phyloP scores from a whole-genome alignment of 352 stramenopile genomes.

The Phytophthora kernoviae region DNA sequence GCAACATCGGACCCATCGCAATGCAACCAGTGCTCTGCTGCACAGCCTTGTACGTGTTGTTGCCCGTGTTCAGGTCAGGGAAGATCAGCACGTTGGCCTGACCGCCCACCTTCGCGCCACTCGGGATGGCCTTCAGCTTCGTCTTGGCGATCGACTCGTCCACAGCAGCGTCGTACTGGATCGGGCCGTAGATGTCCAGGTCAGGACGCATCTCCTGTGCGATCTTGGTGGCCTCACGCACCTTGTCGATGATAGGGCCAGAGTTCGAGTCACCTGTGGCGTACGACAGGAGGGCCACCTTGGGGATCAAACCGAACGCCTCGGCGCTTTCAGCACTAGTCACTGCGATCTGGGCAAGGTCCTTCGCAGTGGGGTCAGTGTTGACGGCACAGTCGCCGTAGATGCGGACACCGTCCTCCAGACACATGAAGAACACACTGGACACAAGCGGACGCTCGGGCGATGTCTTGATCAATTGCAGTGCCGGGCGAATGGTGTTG shows the following conservation, averaged over 20 bases:
- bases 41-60: constrained; percentile 92
- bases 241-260: constrained; percentile 85
- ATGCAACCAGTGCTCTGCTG: constrained; percentile 80
- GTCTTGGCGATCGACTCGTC: constrained; percentile 78
- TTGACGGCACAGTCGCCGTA: constrained; percentile 90
- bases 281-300: constrained; percentile 86
- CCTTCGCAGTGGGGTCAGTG: constrained; percentile 68
- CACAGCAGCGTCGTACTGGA: constrained; percentile 88
- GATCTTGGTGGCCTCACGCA: constrained; percentile 77
- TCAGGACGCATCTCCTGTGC: constrained; percentile 70
- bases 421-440: constrained; percentile 90
- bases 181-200: constrained; percentile 84
- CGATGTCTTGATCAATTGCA: constrained; percentile 89
- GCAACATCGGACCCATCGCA: constrained; percentile 88
- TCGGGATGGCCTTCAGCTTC: constrained; percentile 77
- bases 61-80: constrained; percentile 88
- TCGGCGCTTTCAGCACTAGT: constrained; percentile 76
- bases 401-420: constrained; percentile 79
- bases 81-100: constrained; percentile 88
- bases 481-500: constrained; percentile 88
- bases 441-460: constrained; percentile 73
- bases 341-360: constrained; percentile 84
- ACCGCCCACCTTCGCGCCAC: constrained; percentile 68
- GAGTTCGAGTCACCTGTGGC: constrained; percentile 82
- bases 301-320: constrained; percentile 80